Conservation (phyloP, 805 yeast species). For the Priceomyces haplophilus region DNA sequence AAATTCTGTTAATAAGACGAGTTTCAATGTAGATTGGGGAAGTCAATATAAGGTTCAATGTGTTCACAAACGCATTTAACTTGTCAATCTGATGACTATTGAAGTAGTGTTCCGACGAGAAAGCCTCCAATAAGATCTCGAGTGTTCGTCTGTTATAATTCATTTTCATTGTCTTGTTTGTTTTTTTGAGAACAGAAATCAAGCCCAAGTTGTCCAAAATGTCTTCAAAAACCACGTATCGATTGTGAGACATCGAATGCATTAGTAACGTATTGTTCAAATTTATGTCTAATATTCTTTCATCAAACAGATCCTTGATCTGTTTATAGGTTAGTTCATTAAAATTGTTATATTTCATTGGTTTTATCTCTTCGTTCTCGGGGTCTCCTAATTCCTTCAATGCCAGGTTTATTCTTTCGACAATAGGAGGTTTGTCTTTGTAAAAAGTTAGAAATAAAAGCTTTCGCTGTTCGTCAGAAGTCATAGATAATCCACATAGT, state of each 20-base stretch:
- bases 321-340: slow-evolving; percentile 19
- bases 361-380: background rate
- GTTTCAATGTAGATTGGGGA: slow-evolving; percentile 13
- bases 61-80: slow-evolving; percentile 4
- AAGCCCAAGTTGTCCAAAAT: slow-evolving; percentile 14
- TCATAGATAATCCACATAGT: slow-evolving; percentile 23
- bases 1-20: slow-evolving; percentile 16
- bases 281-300: slow-evolving; percentile 11
- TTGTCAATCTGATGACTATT: background rate
- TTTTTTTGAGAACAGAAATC: background rate
- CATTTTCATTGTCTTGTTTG: background rate
- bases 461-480: slow-evolving; percentile 27
- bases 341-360: slow-evolving; percentile 14
- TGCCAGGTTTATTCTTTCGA: slow-evolving; percentile 11
- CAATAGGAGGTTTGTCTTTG: slow-evolving; percentile 25
- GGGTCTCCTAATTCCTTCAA: slow-evolving; percentile 5
- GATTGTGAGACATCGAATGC: slow-evolving; percentile 28
- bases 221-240: slow-evolving; percentile 19
- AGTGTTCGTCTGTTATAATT: slow-evolving; percentile 19
- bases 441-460: slow-evolving; percentile 30
- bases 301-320: slow-evolving; percentile 13
- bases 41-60: slow-evolving; percentile 5
- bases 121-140: slow-evolving; percentile 15
- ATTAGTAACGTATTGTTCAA: slow-evolving; percentile 25
- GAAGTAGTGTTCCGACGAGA: slow-evolving; percentile 6